Conservation (phyloP, 441 rosid genomes). For the Syzygium malaccense region DNA sequence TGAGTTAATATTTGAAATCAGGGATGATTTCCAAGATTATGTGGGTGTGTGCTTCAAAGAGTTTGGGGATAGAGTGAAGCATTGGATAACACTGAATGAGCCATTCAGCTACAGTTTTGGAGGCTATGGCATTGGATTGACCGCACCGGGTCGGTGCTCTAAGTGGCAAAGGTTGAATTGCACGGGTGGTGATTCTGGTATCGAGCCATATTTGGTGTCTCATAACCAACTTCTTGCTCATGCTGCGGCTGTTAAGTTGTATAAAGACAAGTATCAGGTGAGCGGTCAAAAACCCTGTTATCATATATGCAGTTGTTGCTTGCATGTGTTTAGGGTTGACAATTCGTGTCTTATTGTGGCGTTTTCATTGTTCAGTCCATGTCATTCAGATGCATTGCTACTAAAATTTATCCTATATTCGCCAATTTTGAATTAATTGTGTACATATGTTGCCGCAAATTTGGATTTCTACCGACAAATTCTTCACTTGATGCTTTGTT, state of each 20-base stretch:
- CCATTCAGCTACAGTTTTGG: not conserved
- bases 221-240: conserved; percentile 13
- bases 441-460: not conserved
- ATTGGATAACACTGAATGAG: conserved; percentile 12
- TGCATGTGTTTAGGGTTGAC: not conserved
- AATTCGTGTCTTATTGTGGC: not conserved
- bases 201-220: conserved; percentile 3
- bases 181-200: conserved; percentile 13
- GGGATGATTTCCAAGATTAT: conserved; percentile 12
- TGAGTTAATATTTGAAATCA: not conserved
- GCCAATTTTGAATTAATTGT: not conserved
- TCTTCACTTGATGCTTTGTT: not conserved
- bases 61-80: conserved; percentile 13
- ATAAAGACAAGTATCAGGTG: conserved; percentile 9
- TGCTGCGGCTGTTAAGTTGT: conserved; percentile 1
- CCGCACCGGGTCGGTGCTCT: conserved; percentile 6
- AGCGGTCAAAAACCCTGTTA: not conserved
- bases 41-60: conserved; percentile 3
- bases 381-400: not conserved
- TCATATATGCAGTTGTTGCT: not conserved
- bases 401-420: not conserved
- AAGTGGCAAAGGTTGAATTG: conserved; percentile 6
- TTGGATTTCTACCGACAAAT: not conserved
- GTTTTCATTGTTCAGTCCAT: not conserved
- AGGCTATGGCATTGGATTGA: not conserved